Percentiles rank a stretch among this genome's conserved stretches.
Conservation (phyloP, 192 early-diverging fungal species). For the Coemansia sp. region DNA sequence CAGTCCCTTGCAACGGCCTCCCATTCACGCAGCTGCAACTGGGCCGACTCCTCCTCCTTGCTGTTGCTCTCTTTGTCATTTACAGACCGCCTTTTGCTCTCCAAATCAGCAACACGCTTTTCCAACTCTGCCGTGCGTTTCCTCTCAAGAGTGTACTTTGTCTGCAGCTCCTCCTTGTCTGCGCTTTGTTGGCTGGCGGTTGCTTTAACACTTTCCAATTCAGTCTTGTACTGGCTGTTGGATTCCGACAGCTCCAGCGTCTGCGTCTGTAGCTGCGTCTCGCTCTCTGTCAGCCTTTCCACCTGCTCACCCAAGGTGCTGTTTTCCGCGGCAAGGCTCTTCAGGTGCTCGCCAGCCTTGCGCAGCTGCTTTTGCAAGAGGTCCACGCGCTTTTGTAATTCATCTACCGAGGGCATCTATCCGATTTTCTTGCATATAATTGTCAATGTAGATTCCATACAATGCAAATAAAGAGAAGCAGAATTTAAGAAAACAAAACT, state of each 20-base stretch:
- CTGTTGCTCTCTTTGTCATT: background rate
- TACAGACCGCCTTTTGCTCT: background rate
- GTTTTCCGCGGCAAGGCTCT: constrained; percentile 58
- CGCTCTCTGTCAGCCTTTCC: constrained; percentile 39
- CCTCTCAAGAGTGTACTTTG: constrained; percentile 13
- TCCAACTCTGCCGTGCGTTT: constrained; percentile 1
- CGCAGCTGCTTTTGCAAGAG: constrained; percentile 52
- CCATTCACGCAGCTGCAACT: constrained; percentile 27
- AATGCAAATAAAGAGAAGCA: background rate
- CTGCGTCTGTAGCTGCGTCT: constrained; percentile 26
- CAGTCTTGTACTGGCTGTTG: constrained; percentile 7
- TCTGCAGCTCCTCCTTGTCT: constrained; percentile 13
- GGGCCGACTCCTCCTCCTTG: background rate
- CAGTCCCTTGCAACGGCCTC: constrained; percentile 36
- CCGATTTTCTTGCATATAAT: background rate
- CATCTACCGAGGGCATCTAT: constrained; percentile 37
- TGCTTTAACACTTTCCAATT: constrained; percentile 17
- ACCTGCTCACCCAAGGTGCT: constrained; percentile 46
- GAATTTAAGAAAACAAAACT: constrained; percentile 6
- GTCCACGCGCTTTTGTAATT: constrained; percentile 51
- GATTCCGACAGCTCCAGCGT: constrained; percentile 16
- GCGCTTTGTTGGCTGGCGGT: constrained; percentile 3
- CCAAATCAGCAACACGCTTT: constrained; percentile 26
- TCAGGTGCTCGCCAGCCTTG: constrained; percentile 55
- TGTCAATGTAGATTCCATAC: constrained; percentile 9